These are phyloP conservation scores for Asterella californica DNA, from an alignment of 225 moss, liverwort and hornwort species.

Conservation along the genomic window DNA sequence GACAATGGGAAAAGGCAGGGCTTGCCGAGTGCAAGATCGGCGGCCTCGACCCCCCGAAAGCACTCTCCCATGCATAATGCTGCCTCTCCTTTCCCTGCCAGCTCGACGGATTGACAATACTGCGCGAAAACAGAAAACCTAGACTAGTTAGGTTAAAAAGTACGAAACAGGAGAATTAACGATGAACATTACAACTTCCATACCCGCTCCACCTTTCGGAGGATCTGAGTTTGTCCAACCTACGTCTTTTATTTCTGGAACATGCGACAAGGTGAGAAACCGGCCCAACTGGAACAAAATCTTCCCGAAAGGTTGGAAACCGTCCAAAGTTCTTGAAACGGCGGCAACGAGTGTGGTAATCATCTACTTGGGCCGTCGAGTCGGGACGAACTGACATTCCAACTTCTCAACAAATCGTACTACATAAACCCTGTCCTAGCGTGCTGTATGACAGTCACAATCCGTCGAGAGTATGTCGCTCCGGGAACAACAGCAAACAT, in stretches of 20 bases:
- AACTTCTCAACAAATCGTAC: neutral
- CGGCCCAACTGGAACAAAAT: neutral
- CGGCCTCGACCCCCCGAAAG: conserved; percentile 59
- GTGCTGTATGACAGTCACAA: neutral
- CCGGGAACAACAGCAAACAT: neutral
- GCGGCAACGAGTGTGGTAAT: neutral
- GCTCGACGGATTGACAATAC: conserved; percentile 34
- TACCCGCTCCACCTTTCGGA: neutral
- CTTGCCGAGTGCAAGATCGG: conserved; percentile 77
- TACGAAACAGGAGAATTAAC: too few relatives aligned
- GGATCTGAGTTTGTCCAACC: neutral
- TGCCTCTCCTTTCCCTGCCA: conserved; percentile 37
- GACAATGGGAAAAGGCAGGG: conserved; percentile 54
- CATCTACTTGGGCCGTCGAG: neutral
- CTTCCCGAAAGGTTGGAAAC: neutral
- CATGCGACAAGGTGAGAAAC: neutral
- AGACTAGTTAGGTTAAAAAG: neutral
- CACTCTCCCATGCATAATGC: conserved; percentile 54
- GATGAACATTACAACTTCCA: neutral
- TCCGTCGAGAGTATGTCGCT: neutral
- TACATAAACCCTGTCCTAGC: neutral
- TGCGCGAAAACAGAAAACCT: conserved; percentile 8
- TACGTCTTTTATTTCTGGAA: neutral
- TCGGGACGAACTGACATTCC: neutral
- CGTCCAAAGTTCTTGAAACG: neutral